Conservation (phyloP, 495 filamentous ascomycete species). For the Aspergillus campestris region DNA sequence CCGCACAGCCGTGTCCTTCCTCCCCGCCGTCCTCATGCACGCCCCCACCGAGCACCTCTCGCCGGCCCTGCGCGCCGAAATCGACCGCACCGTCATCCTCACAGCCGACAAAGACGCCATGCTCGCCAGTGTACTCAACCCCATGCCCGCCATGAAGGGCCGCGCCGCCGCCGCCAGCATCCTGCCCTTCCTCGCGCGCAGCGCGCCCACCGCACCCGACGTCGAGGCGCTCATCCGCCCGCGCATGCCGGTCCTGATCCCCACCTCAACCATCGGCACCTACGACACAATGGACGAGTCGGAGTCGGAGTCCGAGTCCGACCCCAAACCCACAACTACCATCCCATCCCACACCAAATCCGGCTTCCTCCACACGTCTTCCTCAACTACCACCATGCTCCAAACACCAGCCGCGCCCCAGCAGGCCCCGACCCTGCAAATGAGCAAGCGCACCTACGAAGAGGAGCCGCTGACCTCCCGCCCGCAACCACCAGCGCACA, state of each 20-base stretch:
- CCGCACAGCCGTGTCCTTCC: constrained; percentile 47
- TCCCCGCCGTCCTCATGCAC: constrained; percentile 51
- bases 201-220: constrained; percentile 47
- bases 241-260: constrained; percentile 48
- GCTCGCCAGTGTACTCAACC: constrained; percentile 72
- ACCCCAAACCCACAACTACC: constrained; percentile 9
- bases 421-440: neutral
- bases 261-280: constrained; percentile 18
- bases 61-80: constrained; percentile 53
- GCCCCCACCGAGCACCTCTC: constrained; percentile 54
- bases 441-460: constrained; percentile 28
- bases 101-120: constrained; percentile 56
- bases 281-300: constrained; percentile 26
- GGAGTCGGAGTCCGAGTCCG: constrained; percentile 38
- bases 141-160: constrained; percentile 50
- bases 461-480: constrained; percentile 13
- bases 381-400: constrained; percentile 8
- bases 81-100: constrained; percentile 73
- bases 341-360: constrained; percentile 8
- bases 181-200: constrained; percentile 62
- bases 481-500: neutral
- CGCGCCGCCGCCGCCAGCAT: constrained; percentile 56
- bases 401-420: neutral
- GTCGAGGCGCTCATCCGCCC: constrained; percentile 69
- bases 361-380: constrained; percentile 22